Conservation (phyloP, 352 stramenopile genomes). For the Pythium chondricola region DNA sequence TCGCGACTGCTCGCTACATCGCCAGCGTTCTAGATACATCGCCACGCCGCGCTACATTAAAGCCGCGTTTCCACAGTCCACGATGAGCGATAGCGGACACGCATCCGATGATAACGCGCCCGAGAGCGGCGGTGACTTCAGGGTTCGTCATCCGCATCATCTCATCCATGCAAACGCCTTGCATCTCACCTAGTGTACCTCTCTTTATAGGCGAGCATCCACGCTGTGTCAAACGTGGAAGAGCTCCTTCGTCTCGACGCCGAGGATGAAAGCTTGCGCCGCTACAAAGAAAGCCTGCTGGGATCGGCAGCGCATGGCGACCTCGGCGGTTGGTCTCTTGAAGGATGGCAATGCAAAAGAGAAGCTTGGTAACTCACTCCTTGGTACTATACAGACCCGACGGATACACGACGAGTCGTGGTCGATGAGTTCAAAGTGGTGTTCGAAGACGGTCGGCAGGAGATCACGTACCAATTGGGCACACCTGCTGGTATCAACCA, state of each 20-base stretch:
- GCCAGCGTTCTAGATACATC: too few relatives aligned
- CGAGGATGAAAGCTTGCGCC: conserved; percentile 74
- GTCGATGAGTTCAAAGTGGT: conserved; percentile 84
- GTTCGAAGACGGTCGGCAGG: conserved; percentile 61
- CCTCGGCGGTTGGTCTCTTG: conserved; percentile 55
- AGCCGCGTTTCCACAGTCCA: too few relatives aligned
- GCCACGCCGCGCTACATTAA: too few relatives aligned
- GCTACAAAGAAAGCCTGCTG: conserved; percentile 84
- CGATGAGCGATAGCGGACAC: too few relatives aligned
- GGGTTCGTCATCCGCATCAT: too few relatives aligned
- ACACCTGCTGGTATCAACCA: conserved; percentile 58
- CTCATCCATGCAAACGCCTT: too few relatives aligned
- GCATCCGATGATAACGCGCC: too few relatives aligned
- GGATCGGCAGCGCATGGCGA: conserved; percentile 73
- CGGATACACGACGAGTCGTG: conserved; percentile 62
- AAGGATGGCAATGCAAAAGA: too few relatives aligned
- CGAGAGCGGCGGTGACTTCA: too few relatives aligned
- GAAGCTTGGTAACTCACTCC: too few relatives aligned
- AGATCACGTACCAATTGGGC: conserved; percentile 72
- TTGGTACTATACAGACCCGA: conserved; percentile 28
- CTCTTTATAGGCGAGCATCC: conserved; percentile 62
- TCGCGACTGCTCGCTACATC: too few relatives aligned
- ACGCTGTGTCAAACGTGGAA: conserved; percentile 53
- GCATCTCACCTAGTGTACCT: too few relatives aligned
- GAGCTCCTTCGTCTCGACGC: conserved; percentile 72